Evolutionary conservation across 352 stramenopile genomes (phyloP).

Genomic region (Pythium aquatile): DNA sequence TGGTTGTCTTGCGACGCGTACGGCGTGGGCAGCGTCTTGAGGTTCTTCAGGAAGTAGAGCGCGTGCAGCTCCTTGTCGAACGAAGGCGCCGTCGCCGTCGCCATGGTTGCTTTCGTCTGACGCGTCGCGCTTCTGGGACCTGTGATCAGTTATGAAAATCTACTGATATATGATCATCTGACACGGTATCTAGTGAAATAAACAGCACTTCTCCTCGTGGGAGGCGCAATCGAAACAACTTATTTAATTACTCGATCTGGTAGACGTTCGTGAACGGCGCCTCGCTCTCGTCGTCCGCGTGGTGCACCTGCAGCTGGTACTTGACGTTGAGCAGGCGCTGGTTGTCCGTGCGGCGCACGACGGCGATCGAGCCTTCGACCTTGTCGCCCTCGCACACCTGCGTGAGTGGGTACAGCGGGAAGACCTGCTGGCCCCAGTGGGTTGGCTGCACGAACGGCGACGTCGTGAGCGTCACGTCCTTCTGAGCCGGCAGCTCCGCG

Average conservation of each 20-base stretch:
- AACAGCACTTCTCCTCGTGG: neutral
- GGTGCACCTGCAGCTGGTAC: conserved; percentile 75
- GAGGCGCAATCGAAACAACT: conserved; percentile 2
- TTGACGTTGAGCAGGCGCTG: conserved; percentile 89
- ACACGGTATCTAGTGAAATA: conserved; percentile 28
- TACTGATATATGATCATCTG: conserved; percentile 9
- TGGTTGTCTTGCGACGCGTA: conserved; percentile 83
- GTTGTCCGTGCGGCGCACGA: conserved; percentile 80
- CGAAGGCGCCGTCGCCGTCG: conserved; percentile 22
- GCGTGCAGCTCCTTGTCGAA: conserved; percentile 77
- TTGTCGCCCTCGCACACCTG: conserved; percentile 84
- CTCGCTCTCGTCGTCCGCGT: conserved; percentile 58
- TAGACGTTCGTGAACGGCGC: conserved; percentile 59
- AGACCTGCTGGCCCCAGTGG: conserved; percentile 88
- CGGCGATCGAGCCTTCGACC: conserved; percentile 64
- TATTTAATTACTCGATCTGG: conserved; percentile 79
- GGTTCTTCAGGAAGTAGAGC: conserved; percentile 81
- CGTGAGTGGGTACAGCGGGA: conserved; percentile 76
- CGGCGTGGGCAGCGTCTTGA: conserved; percentile 60
- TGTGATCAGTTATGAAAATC: no score
- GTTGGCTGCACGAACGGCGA: conserved; percentile 89
- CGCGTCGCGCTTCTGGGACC: neutral
- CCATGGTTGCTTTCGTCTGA: neutral
- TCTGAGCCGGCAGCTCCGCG: conserved; percentile 65
- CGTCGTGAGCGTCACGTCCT: conserved; percentile 88